A percentile compares a stretch with the other conserved stretches of the same genome.
Conservation (phyloP, 768 basidiomycete genomes). For the Lactarius evosmus region DNA sequence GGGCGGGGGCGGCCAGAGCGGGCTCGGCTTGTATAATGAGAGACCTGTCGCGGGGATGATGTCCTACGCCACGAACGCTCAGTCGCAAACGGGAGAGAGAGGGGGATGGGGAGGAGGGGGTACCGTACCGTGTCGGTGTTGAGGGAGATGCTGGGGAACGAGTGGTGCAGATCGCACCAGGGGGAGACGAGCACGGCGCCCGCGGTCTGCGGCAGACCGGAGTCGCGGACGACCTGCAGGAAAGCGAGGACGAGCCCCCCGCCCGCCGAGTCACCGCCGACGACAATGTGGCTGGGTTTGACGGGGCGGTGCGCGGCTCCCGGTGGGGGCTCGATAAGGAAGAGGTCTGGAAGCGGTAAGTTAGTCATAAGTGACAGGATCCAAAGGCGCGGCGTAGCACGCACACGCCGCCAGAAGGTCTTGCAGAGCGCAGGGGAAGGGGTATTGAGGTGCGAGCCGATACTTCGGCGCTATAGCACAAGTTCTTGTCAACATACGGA, state of each 20-base stretch:
- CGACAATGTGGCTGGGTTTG: slow-evolving; percentile 73
- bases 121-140: slow-evolving; percentile 76
- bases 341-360: slow-evolving; percentile 58
- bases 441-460: slow-evolving; percentile 90
- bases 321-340: slow-evolving; percentile 85
- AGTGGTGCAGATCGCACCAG: slow-evolving; percentile 90
- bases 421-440: slow-evolving; percentile 90
- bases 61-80: slow-evolving; percentile 48
- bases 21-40: slow-evolving; percentile 73
- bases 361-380: not conserved
- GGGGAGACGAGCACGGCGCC: slow-evolving; percentile 90
- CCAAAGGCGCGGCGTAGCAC: slow-evolving; percentile 28
- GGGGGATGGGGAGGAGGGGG: too few relatives aligned
- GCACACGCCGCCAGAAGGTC: slow-evolving; percentile 84
- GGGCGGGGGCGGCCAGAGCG: slow-evolving; percentile 72
- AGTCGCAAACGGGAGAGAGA: not conserved
- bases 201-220: slow-evolving; percentile 77
- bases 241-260: slow-evolving; percentile 82
- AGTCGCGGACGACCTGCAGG: slow-evolving; percentile 84
- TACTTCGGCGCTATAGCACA: slow-evolving; percentile 62
- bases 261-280: slow-evolving; percentile 94
- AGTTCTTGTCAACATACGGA: slow-evolving; percentile 9
- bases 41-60: slow-evolving; percentile 71
- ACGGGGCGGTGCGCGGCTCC: slow-evolving; percentile 76
- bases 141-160: slow-evolving; percentile 81